These are phyloP conservation scores for Aspergillus panamensis DNA, from an alignment of 495 filamentous ascomycete species.

Conservation along the genomic window DNA sequence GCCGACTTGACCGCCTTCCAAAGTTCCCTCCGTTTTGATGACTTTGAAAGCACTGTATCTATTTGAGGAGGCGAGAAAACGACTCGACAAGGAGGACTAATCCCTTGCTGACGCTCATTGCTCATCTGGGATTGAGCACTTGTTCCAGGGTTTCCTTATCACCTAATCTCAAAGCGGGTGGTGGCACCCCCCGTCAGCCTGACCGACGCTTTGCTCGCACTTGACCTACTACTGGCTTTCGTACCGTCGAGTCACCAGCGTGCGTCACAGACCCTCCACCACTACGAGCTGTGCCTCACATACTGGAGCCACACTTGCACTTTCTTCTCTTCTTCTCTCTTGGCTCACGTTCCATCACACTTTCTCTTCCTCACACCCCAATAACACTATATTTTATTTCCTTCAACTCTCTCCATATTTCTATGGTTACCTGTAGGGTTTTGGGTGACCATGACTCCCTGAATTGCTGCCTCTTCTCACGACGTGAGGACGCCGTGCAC, in stretches of 20 bases:
- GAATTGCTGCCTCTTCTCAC: constrained; percentile 20
- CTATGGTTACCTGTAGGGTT: neutral
- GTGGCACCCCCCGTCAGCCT: constrained; percentile 13
- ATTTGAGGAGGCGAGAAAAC: neutral
- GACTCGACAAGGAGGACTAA: neutral
- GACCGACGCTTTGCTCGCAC: constrained; percentile 13
- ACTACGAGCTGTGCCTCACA: constrained; percentile 15
- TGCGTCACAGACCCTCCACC: constrained; percentile 30
- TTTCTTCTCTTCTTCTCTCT: constrained; percentile 45
- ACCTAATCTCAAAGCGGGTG: neutral
- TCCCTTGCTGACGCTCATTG: constrained; percentile 4
- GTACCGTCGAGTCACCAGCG: constrained; percentile 30
- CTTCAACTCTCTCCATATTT: constrained; percentile 10
- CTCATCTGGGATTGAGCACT: constrained; percentile 1
- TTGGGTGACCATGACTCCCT: constrained; percentile 23
- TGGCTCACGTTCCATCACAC: constrained; percentile 26
- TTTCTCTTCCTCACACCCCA: constrained; percentile 20
- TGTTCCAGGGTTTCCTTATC: neutral
- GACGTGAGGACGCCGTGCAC: constrained; percentile 32
- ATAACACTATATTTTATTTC: constrained; percentile 22
- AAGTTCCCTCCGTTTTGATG: neutral
- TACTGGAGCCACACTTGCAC: constrained; percentile 7
- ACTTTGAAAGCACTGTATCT: constrained; percentile 1
- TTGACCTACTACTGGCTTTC: constrained; percentile 13
- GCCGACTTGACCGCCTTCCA: constrained; percentile 16